Evolutionary conservation across 805 yeast genomes (phyloP).

Genomic region (Ascoidea asiatica): DNA sequence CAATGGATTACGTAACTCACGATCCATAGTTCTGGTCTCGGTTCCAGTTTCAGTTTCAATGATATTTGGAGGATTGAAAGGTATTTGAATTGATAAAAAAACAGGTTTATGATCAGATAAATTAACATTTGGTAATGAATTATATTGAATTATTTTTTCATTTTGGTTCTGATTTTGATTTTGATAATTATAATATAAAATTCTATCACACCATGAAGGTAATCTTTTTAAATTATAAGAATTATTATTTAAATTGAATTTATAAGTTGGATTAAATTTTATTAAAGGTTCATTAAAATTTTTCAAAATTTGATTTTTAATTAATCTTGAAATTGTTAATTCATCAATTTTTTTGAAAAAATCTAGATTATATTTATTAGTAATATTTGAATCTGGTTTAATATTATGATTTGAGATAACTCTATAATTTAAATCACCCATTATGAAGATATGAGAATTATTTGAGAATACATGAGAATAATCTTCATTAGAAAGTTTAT

Average conservation of each 20-base stretch:
- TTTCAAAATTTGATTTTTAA: slow-evolving; percentile 31
- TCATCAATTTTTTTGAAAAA: slow-evolving; percentile 22
- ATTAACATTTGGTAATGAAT: slow-evolving; percentile 30
- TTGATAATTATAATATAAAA: slow-evolving; percentile 40
- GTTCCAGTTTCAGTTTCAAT: too few species aligned
- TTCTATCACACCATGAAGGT: slow-evolving; percentile 90
- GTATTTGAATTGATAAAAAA: slow-evolving; percentile 33
- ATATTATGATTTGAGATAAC: slow-evolving; percentile 20
- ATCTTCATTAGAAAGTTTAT: too few species aligned
- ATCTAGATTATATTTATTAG: slow-evolving; percentile 8
- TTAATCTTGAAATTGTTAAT: slow-evolving; percentile 17
- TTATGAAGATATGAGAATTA: slow-evolving; percentile 44
- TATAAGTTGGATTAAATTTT: slow-evolving; percentile 69
- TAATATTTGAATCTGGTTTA: slow-evolving; percentile 10
- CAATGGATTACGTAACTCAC: too few species aligned
- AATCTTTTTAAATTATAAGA: slow-evolving; percentile 42
- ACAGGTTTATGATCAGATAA: slow-evolving; percentile 82
- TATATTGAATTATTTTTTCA: slow-evolving; percentile 22
- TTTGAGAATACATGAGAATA: slow-evolving; percentile 40
- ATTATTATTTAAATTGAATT: slow-evolving; percentile 39
- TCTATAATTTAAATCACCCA: slow-evolving; percentile 85
- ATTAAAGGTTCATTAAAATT: slow-evolving; percentile 61
- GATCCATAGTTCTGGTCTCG: too few species aligned
- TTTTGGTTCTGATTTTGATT: slow-evolving; percentile 12
- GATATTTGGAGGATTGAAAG: slow-evolving; percentile 23